These are phyloP conservation scores for Ophiocordyceps camponoti-floridani DNA, from an alignment of 2,329 filamentous ascomycete genomes.

Conservation along the genomic window DNA sequence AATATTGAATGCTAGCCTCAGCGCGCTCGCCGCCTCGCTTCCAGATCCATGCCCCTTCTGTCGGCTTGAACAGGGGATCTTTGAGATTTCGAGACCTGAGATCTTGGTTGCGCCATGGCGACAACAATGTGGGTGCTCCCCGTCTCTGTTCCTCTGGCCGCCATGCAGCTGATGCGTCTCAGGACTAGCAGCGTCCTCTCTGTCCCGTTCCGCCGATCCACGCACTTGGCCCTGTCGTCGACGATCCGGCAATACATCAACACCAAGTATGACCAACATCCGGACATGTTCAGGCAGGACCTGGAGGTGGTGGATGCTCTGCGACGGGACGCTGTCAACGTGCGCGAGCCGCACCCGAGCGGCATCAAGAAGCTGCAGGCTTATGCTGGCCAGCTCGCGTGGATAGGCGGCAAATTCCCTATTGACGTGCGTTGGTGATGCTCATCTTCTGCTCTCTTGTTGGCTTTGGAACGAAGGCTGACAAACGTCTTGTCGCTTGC, in stretches of 20 bases:
- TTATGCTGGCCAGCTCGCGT: constrained; percentile 84
- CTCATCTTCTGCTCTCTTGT: background rate
- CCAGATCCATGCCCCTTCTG: no score
- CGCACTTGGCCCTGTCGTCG: constrained; percentile 57
- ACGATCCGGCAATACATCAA: constrained; percentile 93
- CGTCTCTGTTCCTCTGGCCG: background rate
- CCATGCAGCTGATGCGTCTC: background rate
- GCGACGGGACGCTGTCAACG: constrained; percentile 71
- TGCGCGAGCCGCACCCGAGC: constrained; percentile 72
- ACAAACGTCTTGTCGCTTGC: background rate
- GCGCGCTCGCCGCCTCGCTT: no score
- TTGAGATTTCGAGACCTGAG: no score
- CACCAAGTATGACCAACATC: constrained; percentile 95
- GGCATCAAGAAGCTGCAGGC: constrained; percentile 76
- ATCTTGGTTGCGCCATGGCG: background rate
- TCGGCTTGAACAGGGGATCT: no score
- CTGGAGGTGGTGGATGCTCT: constrained; percentile 68
- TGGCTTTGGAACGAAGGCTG: background rate
- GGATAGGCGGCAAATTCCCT: constrained; percentile 89
- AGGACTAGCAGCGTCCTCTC: constrained; percentile 44
- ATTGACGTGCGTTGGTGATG: constrained; percentile 47
- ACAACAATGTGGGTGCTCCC: background rate
- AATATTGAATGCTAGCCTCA: no score
- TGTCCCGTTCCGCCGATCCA: constrained; percentile 76
- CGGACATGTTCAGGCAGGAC: constrained; percentile 88